A percentile compares a stretch with the other conserved stretches of the same genome.
Evolutionary conservation across 2,329 filamentous ascomycete species (phyloP).

Genomic region (Ophiostoma himal-ulmi): DNA sequence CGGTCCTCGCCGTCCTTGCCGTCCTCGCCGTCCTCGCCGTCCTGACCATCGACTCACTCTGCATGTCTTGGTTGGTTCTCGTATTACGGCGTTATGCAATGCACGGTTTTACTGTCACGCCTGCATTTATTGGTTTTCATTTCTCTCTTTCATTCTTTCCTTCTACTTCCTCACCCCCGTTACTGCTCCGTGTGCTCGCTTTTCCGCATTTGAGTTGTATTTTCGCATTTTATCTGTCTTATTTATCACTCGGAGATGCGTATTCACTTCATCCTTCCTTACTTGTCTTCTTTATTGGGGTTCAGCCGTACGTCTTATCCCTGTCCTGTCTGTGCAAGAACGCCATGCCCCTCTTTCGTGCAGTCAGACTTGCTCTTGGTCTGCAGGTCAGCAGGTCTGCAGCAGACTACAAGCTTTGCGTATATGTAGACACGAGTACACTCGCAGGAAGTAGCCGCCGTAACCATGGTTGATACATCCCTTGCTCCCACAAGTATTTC

Average conservation of each 20-base stretch:
- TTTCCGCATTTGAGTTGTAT: neutral
- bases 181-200: neutral
- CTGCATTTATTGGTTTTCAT: constrained; percentile 3
- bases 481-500: neutral
- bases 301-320: neutral
- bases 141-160: neutral
- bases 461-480: neutral
- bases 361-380: neutral
- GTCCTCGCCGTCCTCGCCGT: neutral
- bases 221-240: neutral
- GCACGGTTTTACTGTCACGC: constrained; percentile 5
- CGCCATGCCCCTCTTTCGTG: constrained; percentile 5
- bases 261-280: neutral
- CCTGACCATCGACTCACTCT: neutral
- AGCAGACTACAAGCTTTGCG: neutral
- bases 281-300: neutral
- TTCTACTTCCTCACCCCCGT: neutral
- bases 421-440: neutral
- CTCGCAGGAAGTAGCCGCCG: neutral
- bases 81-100: constrained; percentile 2
- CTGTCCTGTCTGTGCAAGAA: neutral
- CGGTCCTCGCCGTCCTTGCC: neutral
- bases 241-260: too few relatives aligned
- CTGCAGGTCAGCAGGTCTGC: neutral
- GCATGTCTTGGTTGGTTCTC: neutral